A percentile compares a stretch with the other conserved stretches of the same genome.
These are phyloP conservation scores for Hypoxylon sp. DNA, from an alignment of 2,329 filamentous ascomycete genomes.

Conservation along the genomic window DNA sequence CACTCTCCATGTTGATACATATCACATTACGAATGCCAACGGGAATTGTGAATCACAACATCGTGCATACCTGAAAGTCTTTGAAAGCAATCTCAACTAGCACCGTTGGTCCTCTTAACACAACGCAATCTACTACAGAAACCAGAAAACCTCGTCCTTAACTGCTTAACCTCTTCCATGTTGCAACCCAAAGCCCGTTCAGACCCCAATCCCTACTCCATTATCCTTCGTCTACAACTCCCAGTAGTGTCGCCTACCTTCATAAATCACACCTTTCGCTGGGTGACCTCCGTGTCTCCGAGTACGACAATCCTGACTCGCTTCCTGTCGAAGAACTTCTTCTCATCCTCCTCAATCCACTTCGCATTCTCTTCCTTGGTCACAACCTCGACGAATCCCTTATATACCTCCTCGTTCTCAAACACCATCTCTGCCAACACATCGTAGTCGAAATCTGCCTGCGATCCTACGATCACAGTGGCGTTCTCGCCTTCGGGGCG, in stretches of 20 bases:
- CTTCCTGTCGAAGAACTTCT: background rate
- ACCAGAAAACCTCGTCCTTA: background rate
- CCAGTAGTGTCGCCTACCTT: background rate
- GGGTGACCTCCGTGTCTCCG: background rate
- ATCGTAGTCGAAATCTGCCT: slow-evolving; percentile 32
- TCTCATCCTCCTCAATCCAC: slow-evolving; percentile 3
- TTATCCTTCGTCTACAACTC: background rate
- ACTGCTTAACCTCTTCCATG: background rate
- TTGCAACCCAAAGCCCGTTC: background rate
- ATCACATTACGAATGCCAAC: background rate
- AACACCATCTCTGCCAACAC: slow-evolving; percentile 26
- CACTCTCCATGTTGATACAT: too few species aligned
- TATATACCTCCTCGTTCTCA: slow-evolving; percentile 4
- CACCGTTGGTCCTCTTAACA: background rate
- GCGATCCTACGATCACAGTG: slow-evolving; percentile 19
- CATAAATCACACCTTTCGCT: slow-evolving; percentile 12
- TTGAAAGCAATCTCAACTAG: background rate
- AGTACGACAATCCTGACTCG: background rate
- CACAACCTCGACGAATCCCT: background rate
- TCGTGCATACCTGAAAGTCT: background rate
- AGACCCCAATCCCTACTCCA: background rate
- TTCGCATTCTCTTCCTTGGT: background rate
- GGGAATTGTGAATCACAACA: background rate
- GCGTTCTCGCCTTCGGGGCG: slow-evolving; percentile 10
- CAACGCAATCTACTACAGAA: background rate